Conservation (phyloP, 805 yeast species). For the Zygoascus biomembranicola region DNA sequence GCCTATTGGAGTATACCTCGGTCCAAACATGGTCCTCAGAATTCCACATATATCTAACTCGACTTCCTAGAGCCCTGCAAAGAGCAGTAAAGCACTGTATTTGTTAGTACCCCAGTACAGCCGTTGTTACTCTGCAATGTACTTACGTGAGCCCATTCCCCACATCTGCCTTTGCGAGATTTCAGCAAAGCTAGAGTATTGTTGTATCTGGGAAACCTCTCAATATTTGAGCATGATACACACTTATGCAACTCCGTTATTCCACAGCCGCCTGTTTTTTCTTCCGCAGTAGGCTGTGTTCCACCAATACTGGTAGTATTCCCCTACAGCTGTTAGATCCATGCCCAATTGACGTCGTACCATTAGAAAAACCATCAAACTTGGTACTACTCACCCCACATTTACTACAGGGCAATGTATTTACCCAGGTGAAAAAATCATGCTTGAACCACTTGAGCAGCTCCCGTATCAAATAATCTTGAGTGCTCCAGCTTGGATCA, state of each 20-base stretch:
- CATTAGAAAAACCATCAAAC: background rate
- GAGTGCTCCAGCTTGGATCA: slow-evolving; percentile 32
- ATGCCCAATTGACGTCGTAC: slow-evolving; percentile 23
- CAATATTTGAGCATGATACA: slow-evolving; percentile 34
- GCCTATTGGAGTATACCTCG: slow-evolving; percentile 60
- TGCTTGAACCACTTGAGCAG: slow-evolving; percentile 62
- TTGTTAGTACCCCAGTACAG: slow-evolving; percentile 4
- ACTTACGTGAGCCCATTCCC: slow-evolving; percentile 75
- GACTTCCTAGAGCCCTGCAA: slow-evolving; percentile 55
- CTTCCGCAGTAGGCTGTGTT: slow-evolving; percentile 38
- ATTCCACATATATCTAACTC: slow-evolving; percentile 75
- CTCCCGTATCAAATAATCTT: slow-evolving; percentile 52
- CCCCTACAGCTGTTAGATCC: slow-evolving; percentile 16
- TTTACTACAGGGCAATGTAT: slow-evolving; percentile 49
- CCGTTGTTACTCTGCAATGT: slow-evolving; percentile 7
- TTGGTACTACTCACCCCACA: slow-evolving; percentile 34
- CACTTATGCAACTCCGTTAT: slow-evolving; percentile 62
- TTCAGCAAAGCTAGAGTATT: slow-evolving; percentile 53
- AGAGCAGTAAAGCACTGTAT: slow-evolving; percentile 53
- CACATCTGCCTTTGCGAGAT: slow-evolving; percentile 74
- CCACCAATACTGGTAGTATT: slow-evolving; percentile 35
- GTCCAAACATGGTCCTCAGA: slow-evolving; percentile 96
- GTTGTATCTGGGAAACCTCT: slow-evolving; percentile 72
- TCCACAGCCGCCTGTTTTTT: slow-evolving; percentile 43
- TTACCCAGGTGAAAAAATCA: slow-evolving; percentile 79